Conservation (phyloP, 2,329 filamentous ascomycete species). For the Alternaria viburni region DNA sequence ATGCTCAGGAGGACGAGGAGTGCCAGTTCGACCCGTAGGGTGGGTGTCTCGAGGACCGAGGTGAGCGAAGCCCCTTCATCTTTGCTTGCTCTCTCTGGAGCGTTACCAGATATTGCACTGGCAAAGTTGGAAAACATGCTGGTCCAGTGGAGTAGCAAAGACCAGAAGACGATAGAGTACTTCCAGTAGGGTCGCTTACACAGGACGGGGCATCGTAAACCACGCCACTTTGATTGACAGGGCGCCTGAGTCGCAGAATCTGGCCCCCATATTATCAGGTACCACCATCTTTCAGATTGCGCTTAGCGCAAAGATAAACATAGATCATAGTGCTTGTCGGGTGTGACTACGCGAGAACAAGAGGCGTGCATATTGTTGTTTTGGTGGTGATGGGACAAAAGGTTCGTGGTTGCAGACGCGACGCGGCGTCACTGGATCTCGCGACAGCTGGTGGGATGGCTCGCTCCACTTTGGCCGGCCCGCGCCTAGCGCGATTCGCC, state of each 20-base stretch:
- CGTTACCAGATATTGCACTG: constrained; percentile 1
- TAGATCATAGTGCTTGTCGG: no score
- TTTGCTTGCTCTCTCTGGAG: constrained; percentile 1
- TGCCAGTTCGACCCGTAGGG: constrained; percentile 53
- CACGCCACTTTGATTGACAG: not conserved
- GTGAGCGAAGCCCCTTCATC: constrained; percentile 41
- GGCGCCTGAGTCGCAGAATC: not conserved
- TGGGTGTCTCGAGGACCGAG: constrained; percentile 49
- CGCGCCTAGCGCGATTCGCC: not conserved
- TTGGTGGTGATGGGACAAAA: not conserved
- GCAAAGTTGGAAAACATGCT: constrained; percentile 1
- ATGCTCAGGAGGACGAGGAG: constrained; percentile 56
- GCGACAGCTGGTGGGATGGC: not conserved
- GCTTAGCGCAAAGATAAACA: not conserved
- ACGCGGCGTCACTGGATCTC: not conserved
- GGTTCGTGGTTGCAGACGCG: not conserved
- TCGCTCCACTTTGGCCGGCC: not conserved
- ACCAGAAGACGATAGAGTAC: not conserved
- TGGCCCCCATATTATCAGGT: not conserved
- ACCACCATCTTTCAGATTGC: not conserved
- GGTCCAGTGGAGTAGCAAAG: not conserved
- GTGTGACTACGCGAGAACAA: not conserved
- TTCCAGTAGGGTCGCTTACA: not conserved
- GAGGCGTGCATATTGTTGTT: not conserved
- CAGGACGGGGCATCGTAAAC: not conserved